phyloP scores from a whole-genome alignment of 768 basidiomycete genomes.

The Agrocybe praecox region DNA sequence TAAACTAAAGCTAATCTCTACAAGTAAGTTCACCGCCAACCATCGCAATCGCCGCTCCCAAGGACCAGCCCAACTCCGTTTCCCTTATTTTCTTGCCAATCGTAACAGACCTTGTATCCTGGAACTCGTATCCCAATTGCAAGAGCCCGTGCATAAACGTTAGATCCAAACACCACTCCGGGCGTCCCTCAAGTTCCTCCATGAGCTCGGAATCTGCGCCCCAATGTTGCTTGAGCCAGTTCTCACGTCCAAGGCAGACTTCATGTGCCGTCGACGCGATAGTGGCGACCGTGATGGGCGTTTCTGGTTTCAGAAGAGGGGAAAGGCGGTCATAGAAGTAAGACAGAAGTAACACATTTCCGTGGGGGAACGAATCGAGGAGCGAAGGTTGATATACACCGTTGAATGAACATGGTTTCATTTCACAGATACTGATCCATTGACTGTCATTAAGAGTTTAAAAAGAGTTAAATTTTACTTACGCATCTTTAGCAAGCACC shows the following conservation, averaged over 20 bases:
- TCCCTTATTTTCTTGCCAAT: conserved; percentile 88
- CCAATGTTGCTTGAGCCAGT: conserved; percentile 58
- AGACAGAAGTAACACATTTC: conserved; percentile 88
- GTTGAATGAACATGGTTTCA: conserved; percentile 95
- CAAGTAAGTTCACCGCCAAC: conserved; percentile 65
- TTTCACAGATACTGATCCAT: conserved; percentile 78
- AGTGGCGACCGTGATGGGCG: conserved; percentile 50
- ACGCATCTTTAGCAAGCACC: conserved; percentile 95
- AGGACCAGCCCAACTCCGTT: conserved; percentile 93
- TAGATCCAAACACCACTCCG: conserved; percentile 95
- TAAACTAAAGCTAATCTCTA: conserved; percentile 30
- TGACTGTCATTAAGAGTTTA: not conserved
- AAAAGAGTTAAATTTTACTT: conserved; percentile 32
- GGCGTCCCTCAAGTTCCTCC: conserved; percentile 75
- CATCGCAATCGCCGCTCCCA: conserved; percentile 83
- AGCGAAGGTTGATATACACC: conserved; percentile 97
- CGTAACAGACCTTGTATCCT: conserved; percentile 61
- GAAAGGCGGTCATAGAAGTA: conserved; percentile 96
- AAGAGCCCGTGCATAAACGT: conserved; percentile 94
- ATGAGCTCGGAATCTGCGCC: conserved; percentile 33
- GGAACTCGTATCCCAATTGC: conserved; percentile 89
- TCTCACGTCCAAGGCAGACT: conserved; percentile 70
- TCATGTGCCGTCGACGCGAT: conserved; percentile 64
- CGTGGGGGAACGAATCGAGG: conserved; percentile 82
- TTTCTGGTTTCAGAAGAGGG: conserved; percentile 58